Conservation (phyloP, 2,329 filamentous ascomycete genomes). For the Lecanoromycetidae sp. region DNA sequence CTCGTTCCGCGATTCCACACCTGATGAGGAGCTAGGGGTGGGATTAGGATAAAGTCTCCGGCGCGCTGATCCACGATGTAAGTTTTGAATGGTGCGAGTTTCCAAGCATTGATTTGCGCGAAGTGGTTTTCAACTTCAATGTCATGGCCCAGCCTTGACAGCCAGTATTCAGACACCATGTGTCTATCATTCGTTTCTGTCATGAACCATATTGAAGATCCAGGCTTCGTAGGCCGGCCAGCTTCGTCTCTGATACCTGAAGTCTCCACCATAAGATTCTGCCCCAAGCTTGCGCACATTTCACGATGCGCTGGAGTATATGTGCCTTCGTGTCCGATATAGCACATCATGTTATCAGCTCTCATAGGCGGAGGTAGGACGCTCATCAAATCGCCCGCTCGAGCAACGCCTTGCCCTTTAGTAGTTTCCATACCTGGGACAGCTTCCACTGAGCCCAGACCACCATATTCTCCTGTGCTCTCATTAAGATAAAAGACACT, state of each 20-base stretch:
- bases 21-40: slow-evolving; percentile 86
- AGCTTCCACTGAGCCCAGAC: slow-evolving; percentile 43
- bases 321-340: slow-evolving; percentile 92
- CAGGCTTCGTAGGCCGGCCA: slow-evolving; percentile 59
- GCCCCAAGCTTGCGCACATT: slow-evolving; percentile 92
- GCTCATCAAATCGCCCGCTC: slow-evolving; percentile 88
- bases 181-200: slow-evolving; percentile 88
- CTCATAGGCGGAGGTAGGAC: slow-evolving; percentile 76
- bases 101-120: slow-evolving; percentile 90
- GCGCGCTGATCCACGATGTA: slow-evolving; percentile 83
- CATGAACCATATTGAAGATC: slow-evolving; percentile 98
- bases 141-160: slow-evolving; percentile 86
- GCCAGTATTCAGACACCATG: slow-evolving; percentile 83
- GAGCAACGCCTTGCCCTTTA: slow-evolving; percentile 48
- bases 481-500: slow-evolving; percentile 87
- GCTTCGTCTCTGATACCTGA: slow-evolving; percentile 53
- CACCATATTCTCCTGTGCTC: slow-evolving; percentile 48
- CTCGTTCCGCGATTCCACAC: slow-evolving; percentile 96
- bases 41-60: slow-evolving; percentile 88
- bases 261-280: slow-evolving; percentile 97
- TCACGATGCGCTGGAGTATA: slow-evolving; percentile 92
- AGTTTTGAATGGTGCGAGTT: slow-evolving; percentile 81
- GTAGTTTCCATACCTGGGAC: slow-evolving; percentile 33
- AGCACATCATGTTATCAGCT: slow-evolving; percentile 95
- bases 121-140: slow-evolving; percentile 97